phyloP scores from a whole-genome alignment of 2,329 filamentous ascomycete species.

The Berkeleyomyces rouxiae region DNA sequence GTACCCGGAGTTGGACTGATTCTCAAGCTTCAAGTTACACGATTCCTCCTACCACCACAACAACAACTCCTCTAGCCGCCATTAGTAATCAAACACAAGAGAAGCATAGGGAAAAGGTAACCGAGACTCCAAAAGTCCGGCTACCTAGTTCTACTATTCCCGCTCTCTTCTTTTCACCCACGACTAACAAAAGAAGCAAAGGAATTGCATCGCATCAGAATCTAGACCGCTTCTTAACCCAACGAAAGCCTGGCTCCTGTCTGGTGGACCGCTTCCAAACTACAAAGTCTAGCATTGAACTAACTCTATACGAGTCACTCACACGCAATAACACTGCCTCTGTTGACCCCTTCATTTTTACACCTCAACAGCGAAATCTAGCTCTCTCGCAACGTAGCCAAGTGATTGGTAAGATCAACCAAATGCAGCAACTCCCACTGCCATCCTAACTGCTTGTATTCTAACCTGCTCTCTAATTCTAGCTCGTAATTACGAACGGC shows the following conservation, averaged over 20 bases:
- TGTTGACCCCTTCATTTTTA: slow-evolving; percentile 9
- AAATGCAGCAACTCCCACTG: background rate
- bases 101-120: background rate
- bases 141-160: background rate
- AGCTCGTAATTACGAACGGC: slow-evolving; percentile 1
- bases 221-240: slow-evolving; percentile 10
- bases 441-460: background rate
- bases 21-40: background rate
- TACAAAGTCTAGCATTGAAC: background rate
- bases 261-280: slow-evolving; percentile 6
- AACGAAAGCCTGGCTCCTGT: slow-evolving; percentile 1
- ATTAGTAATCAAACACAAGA: background rate
- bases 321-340: slow-evolving; percentile 3
- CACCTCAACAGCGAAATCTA: slow-evolving; percentile 4
- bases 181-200: background rate
- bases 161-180: slow-evolving; percentile 1
- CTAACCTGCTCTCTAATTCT: background rate
- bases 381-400: slow-evolving; percentile 3
- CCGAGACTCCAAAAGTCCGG: background rate
- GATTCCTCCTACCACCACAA: background rate
- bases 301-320: slow-evolving; percentile 5
- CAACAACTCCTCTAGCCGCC: background rate
- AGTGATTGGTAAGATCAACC: slow-evolving; percentile 3
- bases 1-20: background rate
- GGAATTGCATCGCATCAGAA: background rate